These are phyloP conservation scores for Jasminum sambac DNA, from an alignment of 257 asterid species.

Conservation along the genomic window DNA sequence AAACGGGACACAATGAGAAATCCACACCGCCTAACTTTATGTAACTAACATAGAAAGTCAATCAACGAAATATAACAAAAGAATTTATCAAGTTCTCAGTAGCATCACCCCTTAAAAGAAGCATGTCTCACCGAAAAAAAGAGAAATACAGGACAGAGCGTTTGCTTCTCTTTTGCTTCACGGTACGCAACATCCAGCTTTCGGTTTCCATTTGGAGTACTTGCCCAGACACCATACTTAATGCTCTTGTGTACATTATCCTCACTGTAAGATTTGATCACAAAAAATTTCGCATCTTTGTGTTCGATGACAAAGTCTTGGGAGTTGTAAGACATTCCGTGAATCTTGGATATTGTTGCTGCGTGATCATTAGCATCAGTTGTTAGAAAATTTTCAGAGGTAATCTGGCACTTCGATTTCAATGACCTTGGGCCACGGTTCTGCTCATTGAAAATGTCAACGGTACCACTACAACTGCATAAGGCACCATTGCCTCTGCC, in stretches of 20 bases:
- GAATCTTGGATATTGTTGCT: constrained; percentile 10
- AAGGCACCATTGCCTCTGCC: constrained; percentile 15
- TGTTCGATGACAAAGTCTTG: constrained; percentile 69
- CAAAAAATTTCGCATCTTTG: constrained; percentile 79
- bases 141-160: constrained; percentile 77
- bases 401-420: constrained; percentile 14
- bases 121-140: constrained; percentile 69
- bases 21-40: neutral
- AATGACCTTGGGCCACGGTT: constrained; percentile 29
- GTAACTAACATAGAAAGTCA: neutral
- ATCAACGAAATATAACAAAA: neutral
- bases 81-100: neutral
- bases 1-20: neutral
- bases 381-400: constrained; percentile 2
- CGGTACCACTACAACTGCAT: constrained; percentile 21
- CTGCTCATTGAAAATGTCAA: constrained; percentile 17
- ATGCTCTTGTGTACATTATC: constrained; percentile 97
- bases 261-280: constrained; percentile 95
- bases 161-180: constrained; percentile 71
- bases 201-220: constrained; percentile 97
- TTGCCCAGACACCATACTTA: constrained; percentile 91
- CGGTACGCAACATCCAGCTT: constrained; percentile 89
- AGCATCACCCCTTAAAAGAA: constrained; percentile 13
- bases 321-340: constrained; percentile 35
- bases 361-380: neutral